These are phyloP conservation scores for Tolypocladium inflatum DNA, from an alignment of 2,329 filamentous ascomycete genomes.

Conservation along the genomic window DNA sequence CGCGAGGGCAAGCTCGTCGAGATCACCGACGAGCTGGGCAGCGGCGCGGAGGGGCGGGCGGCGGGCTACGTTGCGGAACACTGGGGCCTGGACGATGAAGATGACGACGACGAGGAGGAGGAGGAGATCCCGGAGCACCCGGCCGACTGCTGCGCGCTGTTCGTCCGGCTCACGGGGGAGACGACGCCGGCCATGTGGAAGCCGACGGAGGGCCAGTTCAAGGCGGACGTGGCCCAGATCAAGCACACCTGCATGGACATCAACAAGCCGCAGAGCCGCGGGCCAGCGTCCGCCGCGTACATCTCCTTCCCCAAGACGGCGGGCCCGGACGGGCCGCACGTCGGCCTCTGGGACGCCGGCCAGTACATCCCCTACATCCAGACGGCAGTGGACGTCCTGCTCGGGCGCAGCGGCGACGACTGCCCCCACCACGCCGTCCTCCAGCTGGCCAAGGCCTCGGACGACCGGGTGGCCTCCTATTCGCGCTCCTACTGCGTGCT, in stretches of 20 bases:
- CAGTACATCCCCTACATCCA: slow-evolving; percentile 15
- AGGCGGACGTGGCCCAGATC: slow-evolving; percentile 6
- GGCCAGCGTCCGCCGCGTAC: not conserved
- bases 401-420: slow-evolving; percentile 4
- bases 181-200: slow-evolving; percentile 7
- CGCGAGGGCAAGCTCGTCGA: not conserved
- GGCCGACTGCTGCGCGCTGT: slow-evolving; percentile 8
- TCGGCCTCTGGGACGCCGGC: slow-evolving; percentile 12
- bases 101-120: not conserved
- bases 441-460: slow-evolving; percentile 1
- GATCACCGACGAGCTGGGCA: not conserved
- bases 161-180: slow-evolving; percentile 9
- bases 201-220: slow-evolving; percentile 9
- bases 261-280: not conserved
- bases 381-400: slow-evolving; percentile 15
- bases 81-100: not conserved
- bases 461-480: not conserved
- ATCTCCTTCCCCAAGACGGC: not conserved
- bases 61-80: not conserved
- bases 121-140: not conserved
- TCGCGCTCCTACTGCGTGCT: not conserved
- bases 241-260: not conserved
- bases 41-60: not conserved
- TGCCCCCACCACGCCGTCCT: slow-evolving; percentile 7
- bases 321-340: not conserved